Conservation (phyloP, 2,329 filamentous ascomycete genomes). For the Monilinia fructigena region DNA sequence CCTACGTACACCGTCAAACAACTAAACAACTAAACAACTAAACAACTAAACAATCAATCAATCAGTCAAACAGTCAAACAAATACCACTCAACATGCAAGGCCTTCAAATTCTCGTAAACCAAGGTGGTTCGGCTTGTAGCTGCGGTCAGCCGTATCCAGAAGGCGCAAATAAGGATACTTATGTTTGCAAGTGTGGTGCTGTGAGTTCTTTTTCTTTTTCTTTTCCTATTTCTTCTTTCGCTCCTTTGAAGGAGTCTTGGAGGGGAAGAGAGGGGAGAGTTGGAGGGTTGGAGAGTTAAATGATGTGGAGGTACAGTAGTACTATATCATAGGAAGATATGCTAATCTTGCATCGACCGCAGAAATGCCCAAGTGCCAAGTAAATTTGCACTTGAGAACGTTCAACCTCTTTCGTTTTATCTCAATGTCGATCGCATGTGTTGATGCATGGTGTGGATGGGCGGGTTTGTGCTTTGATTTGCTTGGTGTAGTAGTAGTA, state of each 20-base stretch:
- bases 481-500: neutral
- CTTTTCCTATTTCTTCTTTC: too few relatives aligned
- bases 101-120: constrained; percentile 9
- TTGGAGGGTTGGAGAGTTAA: too few relatives aligned
- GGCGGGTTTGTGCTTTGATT: neutral
- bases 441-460: neutral
- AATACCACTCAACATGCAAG: constrained; percentile 2
- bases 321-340: neutral
- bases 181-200: constrained; percentile 17
- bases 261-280: neutral
- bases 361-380: constrained; percentile 4
- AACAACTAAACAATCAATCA: neutral
- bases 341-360: neutral
- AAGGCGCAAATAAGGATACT: constrained; percentile 17
- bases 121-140: constrained; percentile 9
- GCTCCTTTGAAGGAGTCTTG: too few relatives aligned
- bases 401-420: neutral
- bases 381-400: neutral
- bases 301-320: too few relatives aligned
- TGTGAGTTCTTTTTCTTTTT: neutral
- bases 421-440: neutral
- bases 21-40: neutral
- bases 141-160: constrained; percentile 12
- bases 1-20: neutral
- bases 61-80: neutral